Base-by-base conservation (phyloP, 2,329 filamentous ascomycete genomes). In the Sclerotinia spermophila region DNA sequence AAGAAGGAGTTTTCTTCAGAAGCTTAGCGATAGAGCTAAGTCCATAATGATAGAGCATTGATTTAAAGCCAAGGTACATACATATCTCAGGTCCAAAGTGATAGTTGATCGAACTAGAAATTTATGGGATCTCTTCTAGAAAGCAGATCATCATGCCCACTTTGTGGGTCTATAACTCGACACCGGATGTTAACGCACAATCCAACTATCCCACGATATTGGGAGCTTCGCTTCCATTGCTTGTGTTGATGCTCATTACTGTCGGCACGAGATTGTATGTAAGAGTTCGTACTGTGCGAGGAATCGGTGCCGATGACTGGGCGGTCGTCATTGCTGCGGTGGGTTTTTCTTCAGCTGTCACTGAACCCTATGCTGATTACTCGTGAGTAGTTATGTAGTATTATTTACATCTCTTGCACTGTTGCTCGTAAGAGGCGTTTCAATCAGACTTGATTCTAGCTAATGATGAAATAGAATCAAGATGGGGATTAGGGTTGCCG, bases 161-260 rank as follows among this genome's bases (percentile, higher is more conserved):
- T 68, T 35, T 68, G 66, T 68, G 66, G 66, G 66, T 68, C 66
- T 68, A 61, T 8, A 68, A 68, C 66, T 59, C 66, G 44, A 48
- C 66, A 27, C 40, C 66, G 61, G 55, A 68, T 30, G 56, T 61
- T 51, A 48, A 61, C 30, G 55, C 66, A 61, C 30, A 27, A 59
- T 68, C 66, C 30, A 48, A 68, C 24, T 61, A 68, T 68, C 55
- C 56, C 15, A 15, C 38, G 42, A 61, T 68, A 10, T 27, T 68
- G n/a, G 30, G 24, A 11, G 66, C 30, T 44, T 61, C 66, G 13
- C 27, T 48, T 21, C 66, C 66, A 27, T 38, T 68, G 42, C 55
- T 68, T 30, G 30, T 68, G 66, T 40, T 68, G 30, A 68, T 61
- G 55, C 15, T 61, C 53, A 48, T 61, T 21, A 61, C 55, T 17